phyloP scores from a whole-genome alignment of 2,329 filamentous ascomycete genomes.

The Neonectria punicea region DNA sequence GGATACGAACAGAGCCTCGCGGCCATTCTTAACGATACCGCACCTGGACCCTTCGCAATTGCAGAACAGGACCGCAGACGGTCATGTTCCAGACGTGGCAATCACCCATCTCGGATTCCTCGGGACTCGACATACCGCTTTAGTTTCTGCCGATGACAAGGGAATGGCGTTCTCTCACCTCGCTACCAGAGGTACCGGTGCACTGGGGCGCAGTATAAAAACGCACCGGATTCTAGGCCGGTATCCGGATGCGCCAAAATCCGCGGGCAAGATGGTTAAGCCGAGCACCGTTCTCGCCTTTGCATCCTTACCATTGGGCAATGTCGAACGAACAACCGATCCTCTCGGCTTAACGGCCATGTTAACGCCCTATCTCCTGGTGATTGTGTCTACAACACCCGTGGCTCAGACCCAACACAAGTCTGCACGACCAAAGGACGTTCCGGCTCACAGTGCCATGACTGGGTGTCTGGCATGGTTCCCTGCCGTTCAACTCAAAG shows the following conservation, averaged over 20 bases:
- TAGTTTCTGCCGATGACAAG: slow-evolving; percentile 92
- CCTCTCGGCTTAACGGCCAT: slow-evolving; percentile 91
- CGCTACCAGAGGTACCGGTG: slow-evolving; percentile 88
- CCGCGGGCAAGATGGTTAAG: slow-evolving; percentile 76
- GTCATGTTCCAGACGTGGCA: slow-evolving; percentile 80
- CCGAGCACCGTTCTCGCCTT: slow-evolving; percentile 96
- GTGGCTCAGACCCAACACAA: slow-evolving; percentile 98
- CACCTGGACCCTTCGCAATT: slow-evolving; percentile 75
- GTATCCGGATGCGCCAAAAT: slow-evolving; percentile 79
- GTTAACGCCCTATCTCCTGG: slow-evolving; percentile 92
- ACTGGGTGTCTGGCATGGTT: slow-evolving; percentile 98
- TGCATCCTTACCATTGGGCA: slow-evolving; percentile 89
- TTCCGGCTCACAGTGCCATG: slow-evolving; percentile 88
- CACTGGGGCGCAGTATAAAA: slow-evolving; percentile 86
- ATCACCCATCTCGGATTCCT: slow-evolving; percentile 95
- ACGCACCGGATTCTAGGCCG: slow-evolving; percentile 90
- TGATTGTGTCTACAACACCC: slow-evolving; percentile 97
- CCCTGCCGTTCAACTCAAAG: slow-evolving; percentile 91
- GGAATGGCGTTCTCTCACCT: slow-evolving; percentile 99
- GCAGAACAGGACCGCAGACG: slow-evolving; percentile 76
- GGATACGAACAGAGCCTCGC: slow-evolving; percentile 85
- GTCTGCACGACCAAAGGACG: slow-evolving; percentile 87
- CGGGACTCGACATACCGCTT: slow-evolving; percentile 89
- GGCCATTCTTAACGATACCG: slow-evolving; percentile 88
- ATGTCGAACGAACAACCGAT: slow-evolving; percentile 89